These are phyloP conservation scores for Knufia petricola DNA, from an alignment of 2,329 filamentous ascomycete genomes.

Conservation along the genomic window DNA sequence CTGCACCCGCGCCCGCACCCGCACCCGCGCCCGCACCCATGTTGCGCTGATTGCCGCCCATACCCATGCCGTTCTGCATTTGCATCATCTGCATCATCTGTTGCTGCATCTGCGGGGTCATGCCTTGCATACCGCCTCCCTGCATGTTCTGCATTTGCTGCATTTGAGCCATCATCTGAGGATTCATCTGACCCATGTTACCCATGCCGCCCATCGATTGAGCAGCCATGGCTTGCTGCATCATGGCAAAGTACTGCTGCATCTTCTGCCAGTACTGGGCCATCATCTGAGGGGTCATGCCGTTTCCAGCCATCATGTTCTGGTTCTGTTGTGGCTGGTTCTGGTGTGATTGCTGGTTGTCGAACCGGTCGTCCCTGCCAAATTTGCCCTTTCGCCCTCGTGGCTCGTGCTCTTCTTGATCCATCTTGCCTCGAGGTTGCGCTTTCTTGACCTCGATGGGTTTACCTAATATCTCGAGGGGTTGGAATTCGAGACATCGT, in stretches of 20 bases:
- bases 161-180: slow-evolving; percentile 44
- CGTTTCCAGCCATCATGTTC: slow-evolving; percentile 31
- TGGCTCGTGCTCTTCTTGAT: slow-evolving; percentile 72
- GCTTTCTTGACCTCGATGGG: slow-evolving; percentile 97
- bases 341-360: slow-evolving; percentile 38
- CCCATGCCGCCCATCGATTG: slow-evolving; percentile 54
- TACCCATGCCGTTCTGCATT: slow-evolving; percentile 30
- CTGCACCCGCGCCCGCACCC: no score
- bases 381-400: slow-evolving; percentile 37
- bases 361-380: slow-evolving; percentile 32
- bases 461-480: slow-evolving; percentile 88
- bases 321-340: slow-evolving; percentile 33
- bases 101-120: slow-evolving; percentile 40
- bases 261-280: slow-evolving; percentile 97
- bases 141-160: slow-evolving; percentile 49
- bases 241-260: slow-evolving; percentile 93
- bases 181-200: slow-evolving; percentile 41
- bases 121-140: slow-evolving; percentile 25
- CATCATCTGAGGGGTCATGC: slow-evolving; percentile 95
- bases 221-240: slow-evolving; percentile 78
- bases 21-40: slow-evolving; percentile 32
- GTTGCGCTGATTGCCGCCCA: slow-evolving; percentile 38
- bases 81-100: slow-evolving; percentile 44
- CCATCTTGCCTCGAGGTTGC: slow-evolving; percentile 86
- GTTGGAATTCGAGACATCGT: slow-evolving; percentile 64